Evolutionary conservation across 73 alveolate genomes (phyloP), one percentile per base, ranked within the genome.

Genomic region (Paramecium tetraurelia): DNA sequence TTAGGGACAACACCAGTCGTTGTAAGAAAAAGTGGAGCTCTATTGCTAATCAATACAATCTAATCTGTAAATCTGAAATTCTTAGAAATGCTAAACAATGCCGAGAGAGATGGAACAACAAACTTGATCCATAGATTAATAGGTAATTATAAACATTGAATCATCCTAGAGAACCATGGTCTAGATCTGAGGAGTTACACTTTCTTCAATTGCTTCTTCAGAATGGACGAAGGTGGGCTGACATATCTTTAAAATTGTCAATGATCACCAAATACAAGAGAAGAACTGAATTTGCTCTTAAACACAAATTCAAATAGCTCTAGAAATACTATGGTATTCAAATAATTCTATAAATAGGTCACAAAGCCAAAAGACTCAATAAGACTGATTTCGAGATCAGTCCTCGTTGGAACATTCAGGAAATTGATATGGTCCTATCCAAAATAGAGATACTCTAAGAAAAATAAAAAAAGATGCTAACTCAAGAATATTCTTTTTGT

Each of bases 61-160:
- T 41, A 24, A 27, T 44, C 29, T 31, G 90, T 18, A 41, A 80
- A 40, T 41, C 72, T 48, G 57, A 80, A 80, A 31, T 44, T 80
- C 43, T 48, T 48, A 80, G 90, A 80, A 41, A 22, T 46, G 63
- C 90, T 27, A 97, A 97, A 93, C 95, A 97, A 75, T 97, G 99
- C 29, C 22, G 99, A 72, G 99, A 97, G 75, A 89, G 99, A 71
- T 97, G 98, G 98, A 93, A 89, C 87, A 97, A 97, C 44, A 96
- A 96, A 57, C 80, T 97, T 12, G 96, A 97, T 70, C 99, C 99
- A 71, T 22, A 68, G 18, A 95, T 97, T 7, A 96, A 94, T 48
- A 86, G 87, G 90, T 80, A 77, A 11, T 71, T 29, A 71, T 33
- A 72, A 0, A 16, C 5, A 72, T 36, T 2, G 1, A 12, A 31